Conservation (phyloP, 345 rosid species). For the Passiflora organensis region DNA sequence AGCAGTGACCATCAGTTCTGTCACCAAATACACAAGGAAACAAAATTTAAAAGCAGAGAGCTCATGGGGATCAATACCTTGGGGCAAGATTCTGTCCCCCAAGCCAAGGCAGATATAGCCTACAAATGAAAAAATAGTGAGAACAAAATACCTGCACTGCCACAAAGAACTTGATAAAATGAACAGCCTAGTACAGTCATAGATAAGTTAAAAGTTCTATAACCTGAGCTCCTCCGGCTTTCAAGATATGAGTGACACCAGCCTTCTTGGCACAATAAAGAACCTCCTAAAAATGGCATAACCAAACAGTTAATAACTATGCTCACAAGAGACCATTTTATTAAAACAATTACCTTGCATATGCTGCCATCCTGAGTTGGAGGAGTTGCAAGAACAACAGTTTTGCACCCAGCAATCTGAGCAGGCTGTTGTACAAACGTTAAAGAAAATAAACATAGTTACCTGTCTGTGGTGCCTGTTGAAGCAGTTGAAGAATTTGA, state of each 20-base stretch:
- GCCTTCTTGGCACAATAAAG: slow-evolving; percentile 87
- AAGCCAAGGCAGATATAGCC: slow-evolving; percentile 97
- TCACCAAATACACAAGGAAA: background rate
- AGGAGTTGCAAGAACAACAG: slow-evolving; percentile 83
- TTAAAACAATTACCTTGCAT: slow-evolving; percentile 52
- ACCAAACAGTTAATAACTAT: background rate
- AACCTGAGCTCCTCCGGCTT: slow-evolving; percentile 98
- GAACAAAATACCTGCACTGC: background rate
- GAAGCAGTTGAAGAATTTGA: slow-evolving; percentile 5
- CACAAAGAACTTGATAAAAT: background rate
- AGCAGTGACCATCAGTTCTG: no score
- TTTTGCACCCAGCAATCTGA: slow-evolving; percentile 89
- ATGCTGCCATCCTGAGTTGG: slow-evolving; percentile 77
- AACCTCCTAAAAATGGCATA: slow-evolving; percentile 52
- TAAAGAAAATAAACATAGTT: slow-evolving; percentile 4
- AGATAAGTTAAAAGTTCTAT: no score
- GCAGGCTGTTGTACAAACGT: slow-evolving; percentile 56
- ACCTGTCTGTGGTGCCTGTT: background rate
- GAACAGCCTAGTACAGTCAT: background rate
- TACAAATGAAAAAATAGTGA: slow-evolving; percentile 21
- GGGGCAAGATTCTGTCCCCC: slow-evolving; percentile 96
- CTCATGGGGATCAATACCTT: slow-evolving; percentile 43
- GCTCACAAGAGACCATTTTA: background rate
- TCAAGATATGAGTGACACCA: slow-evolving; percentile 89
- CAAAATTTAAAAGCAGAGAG: background rate